Base-by-base conservation (phyloP, 768 basidiomycete genomes). In the Hygrophorus russula region DNA sequence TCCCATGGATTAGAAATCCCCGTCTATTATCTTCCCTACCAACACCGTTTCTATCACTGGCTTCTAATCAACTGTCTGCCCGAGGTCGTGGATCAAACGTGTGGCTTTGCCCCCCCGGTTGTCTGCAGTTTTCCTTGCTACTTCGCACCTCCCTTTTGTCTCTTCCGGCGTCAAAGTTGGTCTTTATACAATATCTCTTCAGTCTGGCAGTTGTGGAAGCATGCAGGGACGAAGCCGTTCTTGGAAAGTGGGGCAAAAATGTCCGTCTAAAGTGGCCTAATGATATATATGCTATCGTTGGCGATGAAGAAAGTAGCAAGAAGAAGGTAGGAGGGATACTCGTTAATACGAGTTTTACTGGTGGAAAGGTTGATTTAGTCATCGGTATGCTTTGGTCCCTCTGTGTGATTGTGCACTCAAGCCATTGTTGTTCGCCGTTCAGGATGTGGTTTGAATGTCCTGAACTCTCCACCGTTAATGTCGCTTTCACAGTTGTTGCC, bases 201-300 rank as follows among this genome's bases (percentile, higher is more conserved):
- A 84, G 83, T 0, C 66, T 98, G 32, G 91, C 92, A 1, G 81
- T 97, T n/a, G 77, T 81, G 13, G 83, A 92, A 51, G 91, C 84
- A 1, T 88, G 87, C 51, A 72, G 80, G 39, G 71, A 78, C 2
- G 63, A 64, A 1, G 64, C 53, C 8, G 69, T 80, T n/a, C 66
- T 82, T 0, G 76, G 70, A 47, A 67, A 64, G 40, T 54, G 53
- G 12, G 80, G 76, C 10, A 62, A 75, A 2, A 67, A 68, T 11
- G 74, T 96, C 9, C 70, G 80, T 32, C 65, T 98, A 18, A 98
- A 97, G 59, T 98, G 96, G 96, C 96, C 94, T 14, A 98, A 98
- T 54, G 96, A 98, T 53, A 66, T 99, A 3, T 97, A 97, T 53
- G 84, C 80, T 1, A 69, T 78, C 32, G 66, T 70, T 32, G 76